These are phyloP conservation scores for Saccharomycopsis fermentans DNA, from an alignment of 805 yeast species.

Conservation along the genomic window DNA sequence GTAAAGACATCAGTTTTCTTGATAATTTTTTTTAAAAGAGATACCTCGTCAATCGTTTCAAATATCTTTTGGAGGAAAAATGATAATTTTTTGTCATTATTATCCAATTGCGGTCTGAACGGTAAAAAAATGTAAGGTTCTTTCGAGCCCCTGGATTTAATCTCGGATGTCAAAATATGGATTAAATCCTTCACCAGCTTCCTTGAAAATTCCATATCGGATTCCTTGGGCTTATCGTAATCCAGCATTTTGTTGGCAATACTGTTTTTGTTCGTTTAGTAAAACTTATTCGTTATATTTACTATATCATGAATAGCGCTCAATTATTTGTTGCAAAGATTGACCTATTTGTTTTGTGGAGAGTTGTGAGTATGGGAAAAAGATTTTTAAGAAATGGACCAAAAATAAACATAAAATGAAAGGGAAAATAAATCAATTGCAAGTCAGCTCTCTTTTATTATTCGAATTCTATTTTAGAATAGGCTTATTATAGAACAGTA, in stretches of 20 bases:
- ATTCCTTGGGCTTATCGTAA: not conserved
- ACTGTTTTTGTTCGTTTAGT: not conserved
- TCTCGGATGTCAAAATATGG: constrained; percentile 60
- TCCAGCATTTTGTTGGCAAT: not conserved
- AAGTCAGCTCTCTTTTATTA: no score
- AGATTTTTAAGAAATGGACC: no score
- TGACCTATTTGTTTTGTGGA: not conserved
- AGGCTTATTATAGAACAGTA: not conserved
- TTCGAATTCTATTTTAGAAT: not conserved
- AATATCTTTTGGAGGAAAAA: constrained; percentile 43
- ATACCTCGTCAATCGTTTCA: constrained; percentile 25
- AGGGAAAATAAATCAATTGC: no score
- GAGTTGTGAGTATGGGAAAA: no score
- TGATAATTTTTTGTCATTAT: constrained; percentile 50
- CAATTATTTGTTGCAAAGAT: no score
- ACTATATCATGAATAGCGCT: not conserved
- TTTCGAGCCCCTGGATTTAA: constrained; percentile 60
- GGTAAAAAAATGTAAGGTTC: constrained; percentile 71
- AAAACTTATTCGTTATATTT: no score
- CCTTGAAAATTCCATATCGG: constrained; percentile 40
- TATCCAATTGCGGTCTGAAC: constrained; percentile 49
- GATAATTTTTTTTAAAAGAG: constrained; percentile 32
- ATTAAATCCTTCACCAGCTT: constrained; percentile 58
- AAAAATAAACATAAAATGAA: no score
- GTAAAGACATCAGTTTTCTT: constrained; percentile 55